Evolutionary conservation across 306 rosid genomes (phyloP).

Genomic region (Cucumis sativus): DNA sequence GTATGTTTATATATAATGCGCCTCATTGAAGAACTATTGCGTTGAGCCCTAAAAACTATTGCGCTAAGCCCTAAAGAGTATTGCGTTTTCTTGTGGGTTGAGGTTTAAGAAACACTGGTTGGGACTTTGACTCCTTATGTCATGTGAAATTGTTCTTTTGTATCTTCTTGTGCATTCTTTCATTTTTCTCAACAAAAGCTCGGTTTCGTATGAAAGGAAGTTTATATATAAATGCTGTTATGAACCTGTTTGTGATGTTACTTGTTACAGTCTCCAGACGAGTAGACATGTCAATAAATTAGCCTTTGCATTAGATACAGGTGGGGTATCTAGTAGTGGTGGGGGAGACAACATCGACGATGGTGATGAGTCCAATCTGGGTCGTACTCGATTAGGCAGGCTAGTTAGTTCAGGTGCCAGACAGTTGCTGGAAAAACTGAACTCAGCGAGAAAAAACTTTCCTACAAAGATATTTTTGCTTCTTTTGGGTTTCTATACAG

Average conservation of each 20-base stretch:
- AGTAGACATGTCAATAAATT: conserved; percentile 43
- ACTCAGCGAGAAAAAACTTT: conserved; percentile 67
- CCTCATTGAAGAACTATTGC: no score
- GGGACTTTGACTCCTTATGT: neutral
- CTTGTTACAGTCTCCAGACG: conserved; percentile 40
- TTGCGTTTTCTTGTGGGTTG: no score
- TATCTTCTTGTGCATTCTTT: neutral
- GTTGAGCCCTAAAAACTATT: no score
- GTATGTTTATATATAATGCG: no score
- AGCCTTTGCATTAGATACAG: conserved; percentile 76
- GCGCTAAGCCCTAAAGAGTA: no score
- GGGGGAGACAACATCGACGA: conserved; percentile 47
- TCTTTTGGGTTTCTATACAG: conserved; percentile 96
- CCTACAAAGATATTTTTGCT: conserved; percentile 83
- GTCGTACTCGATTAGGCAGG: conserved; percentile 83
- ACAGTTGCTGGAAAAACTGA: conserved; percentile 72
- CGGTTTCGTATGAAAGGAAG: neutral
- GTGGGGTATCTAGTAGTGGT: conserved; percentile 52
- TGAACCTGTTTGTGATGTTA: conserved; percentile 15
- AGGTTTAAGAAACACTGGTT: neutral
- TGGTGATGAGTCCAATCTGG: conserved; percentile 41
- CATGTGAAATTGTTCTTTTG: neutral
- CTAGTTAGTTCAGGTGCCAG: conserved; percentile 73
- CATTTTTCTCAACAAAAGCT: neutral
- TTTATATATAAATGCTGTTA: neutral